These are phyloP conservation scores for Euclidium syriacum DNA, from an alignment of 345 rosid genomes.

Conservation along the genomic window DNA sequence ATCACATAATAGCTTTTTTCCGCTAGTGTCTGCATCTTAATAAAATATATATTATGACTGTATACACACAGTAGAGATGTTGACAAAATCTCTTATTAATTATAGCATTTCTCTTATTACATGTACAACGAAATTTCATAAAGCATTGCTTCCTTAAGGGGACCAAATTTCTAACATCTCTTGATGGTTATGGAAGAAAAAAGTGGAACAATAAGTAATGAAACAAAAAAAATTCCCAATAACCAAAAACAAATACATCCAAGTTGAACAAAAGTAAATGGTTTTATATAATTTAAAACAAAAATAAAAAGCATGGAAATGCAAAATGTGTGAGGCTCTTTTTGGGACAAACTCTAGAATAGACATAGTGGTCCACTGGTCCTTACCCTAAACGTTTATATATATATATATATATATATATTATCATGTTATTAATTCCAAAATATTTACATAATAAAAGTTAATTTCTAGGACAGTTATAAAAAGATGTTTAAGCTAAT, in stretches of 20 bases:
- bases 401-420: background rate
- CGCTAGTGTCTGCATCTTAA: background rate
- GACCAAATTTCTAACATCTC: slow-evolving; percentile 20
- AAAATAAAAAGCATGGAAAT: slow-evolving; percentile 10
- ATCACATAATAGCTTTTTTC: background rate
- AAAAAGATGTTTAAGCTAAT: no score
- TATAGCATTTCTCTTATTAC: background rate
- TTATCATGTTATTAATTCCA: no score
- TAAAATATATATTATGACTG: background rate
- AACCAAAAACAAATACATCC: slow-evolving; percentile 10
- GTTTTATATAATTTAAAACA: background rate
- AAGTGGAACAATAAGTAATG: background rate
- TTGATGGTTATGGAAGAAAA: background rate
- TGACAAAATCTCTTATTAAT: background rate
- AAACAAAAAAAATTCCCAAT: background rate
- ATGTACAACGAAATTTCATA: slow-evolving; percentile 13
- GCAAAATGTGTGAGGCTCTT: slow-evolving; percentile 11
- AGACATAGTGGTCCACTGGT: slow-evolving; percentile 25
- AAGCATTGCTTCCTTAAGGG: slow-evolving; percentile 15
- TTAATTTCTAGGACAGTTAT: no score
- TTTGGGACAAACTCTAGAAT: slow-evolving; percentile 27
- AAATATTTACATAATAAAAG: no score
- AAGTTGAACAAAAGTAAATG: slow-evolving; percentile 3
- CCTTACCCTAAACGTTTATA: slow-evolving; percentile 13
- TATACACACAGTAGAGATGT: background rate